Evolutionary conservation across 345 rosid genomes (phyloP).

Genomic region (Barbarea vulgaris): DNA sequence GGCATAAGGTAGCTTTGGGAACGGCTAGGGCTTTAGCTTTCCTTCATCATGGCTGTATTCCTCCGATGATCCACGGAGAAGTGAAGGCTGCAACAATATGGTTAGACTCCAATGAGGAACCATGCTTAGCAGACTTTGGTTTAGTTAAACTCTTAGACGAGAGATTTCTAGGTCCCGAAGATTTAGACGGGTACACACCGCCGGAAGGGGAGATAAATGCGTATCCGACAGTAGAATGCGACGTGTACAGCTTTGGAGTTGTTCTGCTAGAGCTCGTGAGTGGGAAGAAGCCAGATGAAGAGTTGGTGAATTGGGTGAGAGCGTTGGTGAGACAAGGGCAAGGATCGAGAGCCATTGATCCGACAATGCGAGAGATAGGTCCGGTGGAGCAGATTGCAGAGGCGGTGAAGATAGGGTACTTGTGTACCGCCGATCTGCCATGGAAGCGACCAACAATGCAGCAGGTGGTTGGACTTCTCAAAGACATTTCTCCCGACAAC

Average conservation of each 20-base stretch:
- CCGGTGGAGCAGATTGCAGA: constrained; percentile 64
- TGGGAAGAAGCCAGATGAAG: constrained; percentile 67
- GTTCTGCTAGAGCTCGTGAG: constrained; percentile 82
- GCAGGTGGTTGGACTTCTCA: constrained; percentile 91
- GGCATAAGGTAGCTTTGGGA: constrained; percentile 84
- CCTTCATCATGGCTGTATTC: constrained; percentile 91
- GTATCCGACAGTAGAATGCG: constrained; percentile 67
- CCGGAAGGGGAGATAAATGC: constrained; percentile 52
- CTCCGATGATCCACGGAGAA: constrained; percentile 85
- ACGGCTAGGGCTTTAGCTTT: constrained; percentile 89
- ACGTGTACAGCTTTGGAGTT: constrained; percentile 87
- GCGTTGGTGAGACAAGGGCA: constrained; percentile 63
- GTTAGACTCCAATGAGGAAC: constrained; percentile 77
- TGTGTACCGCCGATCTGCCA: constrained; percentile 85
- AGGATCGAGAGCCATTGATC: constrained; percentile 63
- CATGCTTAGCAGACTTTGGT: constrained; percentile 84
- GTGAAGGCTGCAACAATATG: constrained; percentile 77
- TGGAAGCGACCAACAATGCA: constrained; percentile 91
- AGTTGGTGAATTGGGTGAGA: constrained; percentile 77
- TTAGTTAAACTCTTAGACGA: constrained; percentile 72
- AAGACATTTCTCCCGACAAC: constrained; percentile 52
- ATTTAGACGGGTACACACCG: constrained; percentile 64
- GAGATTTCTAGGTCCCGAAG: constrained; percentile 47
- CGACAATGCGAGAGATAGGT: constrained; percentile 54
- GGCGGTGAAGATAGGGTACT: constrained; percentile 86